phyloP scores from a whole-genome alignment of 352 stramenopile species.

The Phytopythium montanum region DNA sequence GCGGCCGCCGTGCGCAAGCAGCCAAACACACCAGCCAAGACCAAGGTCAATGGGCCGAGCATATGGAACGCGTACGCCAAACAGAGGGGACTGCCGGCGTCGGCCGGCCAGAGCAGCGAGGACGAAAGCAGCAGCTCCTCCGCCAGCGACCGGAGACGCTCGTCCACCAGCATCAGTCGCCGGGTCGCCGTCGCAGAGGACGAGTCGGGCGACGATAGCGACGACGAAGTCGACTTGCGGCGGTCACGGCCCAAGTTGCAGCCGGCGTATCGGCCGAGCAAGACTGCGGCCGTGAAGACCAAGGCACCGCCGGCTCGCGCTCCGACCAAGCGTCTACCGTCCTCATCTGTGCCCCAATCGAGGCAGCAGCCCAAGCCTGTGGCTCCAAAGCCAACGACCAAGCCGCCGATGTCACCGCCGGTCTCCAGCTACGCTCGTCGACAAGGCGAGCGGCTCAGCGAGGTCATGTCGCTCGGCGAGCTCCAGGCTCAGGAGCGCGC shows the following conservation, averaged over 20 bases:
- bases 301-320: background rate
- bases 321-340: constrained; percentile 1
- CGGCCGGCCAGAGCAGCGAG: background rate
- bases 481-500: constrained; percentile 48
- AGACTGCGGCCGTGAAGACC: background rate
- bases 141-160: background rate
- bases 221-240: background rate
- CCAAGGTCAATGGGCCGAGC: background rate
- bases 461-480: constrained; percentile 42
- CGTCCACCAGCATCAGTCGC: background rate
- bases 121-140: background rate
- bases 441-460: constrained; percentile 24
- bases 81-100: background rate
- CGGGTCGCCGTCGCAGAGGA: constrained; percentile 8
- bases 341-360: background rate
- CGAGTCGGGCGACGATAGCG: constrained; percentile 5
- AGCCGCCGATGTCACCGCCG: constrained; percentile 1
- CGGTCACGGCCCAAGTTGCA: background rate
- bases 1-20: background rate
- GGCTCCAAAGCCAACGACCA: constrained; percentile 15
- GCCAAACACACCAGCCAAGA: background rate
- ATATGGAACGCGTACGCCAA: background rate
- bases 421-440: constrained; percentile 5
- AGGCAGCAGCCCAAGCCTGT: background rate
- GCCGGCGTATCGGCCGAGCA: constrained; percentile 1